phyloP scores from a whole-genome alignment of 176 grass and related monocot genomes.

The Avena sativa region DNA sequence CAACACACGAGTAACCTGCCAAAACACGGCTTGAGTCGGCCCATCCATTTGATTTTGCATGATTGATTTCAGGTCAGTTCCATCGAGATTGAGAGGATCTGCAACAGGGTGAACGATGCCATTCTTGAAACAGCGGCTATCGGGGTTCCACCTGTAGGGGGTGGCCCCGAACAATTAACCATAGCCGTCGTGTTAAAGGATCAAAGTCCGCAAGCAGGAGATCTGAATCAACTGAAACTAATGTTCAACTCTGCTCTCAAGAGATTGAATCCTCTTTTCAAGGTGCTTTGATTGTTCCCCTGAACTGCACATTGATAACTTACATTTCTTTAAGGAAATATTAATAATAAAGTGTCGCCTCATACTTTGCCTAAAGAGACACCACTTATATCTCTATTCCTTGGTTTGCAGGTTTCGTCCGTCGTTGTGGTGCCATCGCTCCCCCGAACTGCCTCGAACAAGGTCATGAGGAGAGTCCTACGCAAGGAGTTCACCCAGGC shows the following conservation, averaged over 20 bases:
- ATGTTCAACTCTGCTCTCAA: constrained; percentile 83
- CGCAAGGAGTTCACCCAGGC: constrained; percentile 71
- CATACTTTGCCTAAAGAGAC: background rate
- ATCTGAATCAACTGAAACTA: constrained; percentile 65
- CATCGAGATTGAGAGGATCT: constrained; percentile 90
- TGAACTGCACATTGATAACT: background rate
- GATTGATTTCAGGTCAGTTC: constrained; percentile 77
- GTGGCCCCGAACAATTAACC: constrained; percentile 86
- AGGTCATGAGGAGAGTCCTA: constrained; percentile 94
- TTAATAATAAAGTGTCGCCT: background rate
- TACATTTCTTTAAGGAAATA: background rate
- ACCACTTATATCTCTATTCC: background rate
- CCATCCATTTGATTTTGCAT: background rate
- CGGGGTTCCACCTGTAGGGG: constrained; percentile 80
- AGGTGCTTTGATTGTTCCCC: constrained; percentile 44
- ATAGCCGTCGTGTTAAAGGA: constrained; percentile 83
- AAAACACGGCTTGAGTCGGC: background rate
- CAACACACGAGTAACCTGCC: background rate
- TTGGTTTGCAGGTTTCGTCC: constrained; percentile 70
- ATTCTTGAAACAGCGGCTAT: constrained; percentile 93
- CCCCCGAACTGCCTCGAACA: constrained; percentile 92
- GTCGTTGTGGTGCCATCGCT: constrained; percentile 68
- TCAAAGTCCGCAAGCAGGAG: constrained; percentile 48
- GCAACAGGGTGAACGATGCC: constrained; percentile 66
- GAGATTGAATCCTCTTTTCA: constrained; percentile 95